Base-by-base conservation (phyloP, 2,329 filamentous ascomycete genomes). In the Ophiostoma ips region DNA sequence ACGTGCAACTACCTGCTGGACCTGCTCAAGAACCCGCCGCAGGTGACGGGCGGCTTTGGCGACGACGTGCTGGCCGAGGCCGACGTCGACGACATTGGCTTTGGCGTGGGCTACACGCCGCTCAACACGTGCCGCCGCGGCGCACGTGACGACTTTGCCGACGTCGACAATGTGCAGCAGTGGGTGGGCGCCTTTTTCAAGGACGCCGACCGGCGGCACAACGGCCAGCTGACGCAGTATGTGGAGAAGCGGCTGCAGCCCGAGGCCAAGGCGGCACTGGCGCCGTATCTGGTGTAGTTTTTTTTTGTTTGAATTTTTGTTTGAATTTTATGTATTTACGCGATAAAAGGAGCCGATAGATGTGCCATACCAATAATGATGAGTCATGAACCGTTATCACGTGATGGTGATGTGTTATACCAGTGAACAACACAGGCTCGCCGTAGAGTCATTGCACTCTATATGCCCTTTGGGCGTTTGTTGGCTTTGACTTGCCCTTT, bases 61-160 rank as follows among this genome's bases (percentile, higher is more conserved):
- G 82, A 87, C 55, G 87, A 94, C 57, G 69, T 86, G 47, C 82
- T 94, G 55, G 77, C 80, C 11, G 92, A 96, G 62, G 82, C 87
- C 3, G 90, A 96, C 60, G 85, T 95, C 24, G 92, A 98, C 59
- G 92, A 98, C 63, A 81, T 95, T 57, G 83, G 87, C 28, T 98
- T 98, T 61, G 92, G 92, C 24, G 81, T 95, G 56, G 90, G 88
- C 9, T 98, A 94, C 67, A 96, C 92, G 1, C 83, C 86, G 31
- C 76, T 98, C 55, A 94, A 90, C 68, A 95, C 90, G 0, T 92
- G 90, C 69, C 87, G 83, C 63, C 81, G 81, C 52, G 71, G 78
- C 4, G 68, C 77, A 1, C 75, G 73, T 48, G 92, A 96, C 63
- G 84, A 89, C 18, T 96, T 88, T 71, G 84, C 89, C 1, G 84